Evolutionary conservation across 2,329 filamentous ascomycete genomes (phyloP), one percentile per base, ranked within the genome.

Genomic region (Lasiodiplodia gonubiensis): DNA sequence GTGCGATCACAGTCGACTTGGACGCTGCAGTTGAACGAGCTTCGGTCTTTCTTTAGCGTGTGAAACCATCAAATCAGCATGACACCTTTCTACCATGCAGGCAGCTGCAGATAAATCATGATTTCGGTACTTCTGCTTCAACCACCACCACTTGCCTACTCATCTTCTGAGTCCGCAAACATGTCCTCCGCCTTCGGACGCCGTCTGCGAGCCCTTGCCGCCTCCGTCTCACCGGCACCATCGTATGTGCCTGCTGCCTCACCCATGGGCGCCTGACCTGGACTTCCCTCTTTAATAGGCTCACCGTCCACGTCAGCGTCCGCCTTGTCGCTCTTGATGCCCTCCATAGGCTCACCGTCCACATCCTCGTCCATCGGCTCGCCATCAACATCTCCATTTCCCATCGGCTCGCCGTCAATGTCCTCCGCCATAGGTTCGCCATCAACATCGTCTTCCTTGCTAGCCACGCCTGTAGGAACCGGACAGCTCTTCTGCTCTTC

Each of bases 131-230:
- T n/a, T 14, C 30, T 49, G 2, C 4, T 37, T 21, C 12, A 14
- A 6, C 25, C 2, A 33, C 25, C 6, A 12, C 39, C 16, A 42
- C 7, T 48, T 25, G 12, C 30, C 52, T 27, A 67, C 23, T 61
- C 65, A 21, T 64, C 55, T 2, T 72, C 70, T 21, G 70, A 70
- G 53, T 72, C 70, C 16, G 70, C 76, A 71, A 80, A 80, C 77
- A 80, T 79, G 67, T 80, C 78, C 68, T 78, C 77, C 6, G 78
- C 78, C 59, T 71, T 76, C 7, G 78, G 77, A 52, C 78, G 71
- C 18, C 74, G 68, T 18, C 76, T 70, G 6, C 75, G 72, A 69
- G 77, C 77, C 53, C 76, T 74, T 37, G 77, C 77, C 12, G 77
- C 77, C 42, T 74, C 74, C 1, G 76, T 76, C 70, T 79, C 77